phyloP scores from a whole-genome alignment of 768 basidiomycete genomes.

The Termitomyces sp. region DNA sequence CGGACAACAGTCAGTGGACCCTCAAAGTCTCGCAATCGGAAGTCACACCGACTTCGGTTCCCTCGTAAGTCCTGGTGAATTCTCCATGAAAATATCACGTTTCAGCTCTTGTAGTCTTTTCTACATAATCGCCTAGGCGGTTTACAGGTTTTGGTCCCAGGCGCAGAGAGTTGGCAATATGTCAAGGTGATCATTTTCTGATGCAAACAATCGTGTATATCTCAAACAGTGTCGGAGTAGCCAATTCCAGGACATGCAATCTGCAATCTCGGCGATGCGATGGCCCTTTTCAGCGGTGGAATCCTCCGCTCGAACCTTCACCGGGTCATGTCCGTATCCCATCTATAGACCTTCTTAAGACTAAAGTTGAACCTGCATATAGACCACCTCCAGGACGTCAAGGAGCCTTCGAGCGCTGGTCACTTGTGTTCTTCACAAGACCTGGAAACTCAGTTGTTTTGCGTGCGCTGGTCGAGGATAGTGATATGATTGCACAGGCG shows the following conservation, averaged over 20 bases:
- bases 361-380: not conserved
- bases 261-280: constrained; percentile 41
- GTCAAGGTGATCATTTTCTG: not conserved
- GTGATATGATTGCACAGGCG: constrained; percentile 42
- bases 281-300: constrained; percentile 17
- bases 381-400: constrained; percentile 26
- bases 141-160: not conserved
- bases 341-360: not conserved
- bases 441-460: constrained; percentile 51
- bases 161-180: not conserved
- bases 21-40: constrained; percentile 32
- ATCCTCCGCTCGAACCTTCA: constrained; percentile 19
- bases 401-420: constrained; percentile 50
- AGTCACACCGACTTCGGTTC: constrained; percentile 73
- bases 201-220: not conserved
- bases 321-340: constrained; percentile 8
- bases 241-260: constrained; percentile 49
- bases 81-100: not conserved
- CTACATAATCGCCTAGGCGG: constrained; percentile 46
- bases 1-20: constrained; percentile 23
- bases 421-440: constrained; percentile 64
- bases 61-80: constrained; percentile 33
- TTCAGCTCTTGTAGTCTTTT: constrained; percentile 48
- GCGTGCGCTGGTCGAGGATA: constrained; percentile 46
- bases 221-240: constrained; percentile 10